Base-by-base conservation (phyloP, 2,329 filamentous ascomycete species). In the Nannizziopsis barbatae region DNA sequence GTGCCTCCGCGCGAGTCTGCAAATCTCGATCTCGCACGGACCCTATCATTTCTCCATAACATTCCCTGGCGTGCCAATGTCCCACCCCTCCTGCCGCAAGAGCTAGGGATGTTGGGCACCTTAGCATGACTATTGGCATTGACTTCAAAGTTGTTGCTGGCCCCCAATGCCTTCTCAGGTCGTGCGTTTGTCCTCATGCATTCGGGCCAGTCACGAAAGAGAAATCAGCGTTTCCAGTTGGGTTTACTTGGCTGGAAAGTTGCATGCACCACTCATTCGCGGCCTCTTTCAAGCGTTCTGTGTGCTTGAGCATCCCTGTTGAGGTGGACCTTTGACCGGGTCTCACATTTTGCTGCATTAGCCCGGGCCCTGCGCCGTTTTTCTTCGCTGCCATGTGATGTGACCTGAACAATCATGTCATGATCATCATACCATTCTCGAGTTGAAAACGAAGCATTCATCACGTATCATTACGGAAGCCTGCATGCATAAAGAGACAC, bases 21-120 rank as follows among this genome's bases (percentile, higher is more conserved):
- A 17, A 27, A 30, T 45, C 48, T 46, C 31, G 37, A 45, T 32
- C 47, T 33, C 33, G 45, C 45, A 47, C 45, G 15, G 45, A 36
- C 45, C 37, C 32, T 42, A 20, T 35, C n/a, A 14, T 17, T 45
- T 12, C 42, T 12, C 14, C 20, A 22, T 27, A 37, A n/a, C n/a
- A n/a, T n/a, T n/a, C 42, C 33, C 35, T 31, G 41, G 30, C 20
- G 35, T 45, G 33, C 43, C 35, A 31, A 27, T 36, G 4, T 15
- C 5, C 15, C 33, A 36, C 10, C 33, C 36, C 38, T 27, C 38
- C 17, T 36, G 40, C 14, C 43, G 47, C 47, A n/a, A 44, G 30
- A 18, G 33, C 33, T n/a, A 27, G 46, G 17, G 27, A 35, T 22
- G 30, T 47, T 47, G 45, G 45, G 45, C 45, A 42, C 30, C 33